phyloP scores from a whole-genome alignment of 2,329 filamentous ascomycete genomes.

The Fusarium brevicatenulatum region DNA sequence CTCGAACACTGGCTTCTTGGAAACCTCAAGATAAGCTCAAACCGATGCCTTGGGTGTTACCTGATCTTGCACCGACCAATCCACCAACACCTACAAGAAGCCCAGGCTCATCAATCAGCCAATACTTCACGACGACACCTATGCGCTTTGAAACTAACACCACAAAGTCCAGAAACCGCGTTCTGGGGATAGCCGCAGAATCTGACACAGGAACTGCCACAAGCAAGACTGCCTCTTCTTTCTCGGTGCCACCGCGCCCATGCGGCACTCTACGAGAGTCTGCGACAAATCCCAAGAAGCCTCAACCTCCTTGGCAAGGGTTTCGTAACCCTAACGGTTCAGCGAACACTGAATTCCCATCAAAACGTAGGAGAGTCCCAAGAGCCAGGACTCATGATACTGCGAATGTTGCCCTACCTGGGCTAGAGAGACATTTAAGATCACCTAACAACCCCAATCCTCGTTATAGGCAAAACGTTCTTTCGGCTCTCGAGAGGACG shows the following conservation, averaged over 20 bases:
- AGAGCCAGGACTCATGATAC: constrained; percentile 27
- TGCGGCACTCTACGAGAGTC: not conserved
- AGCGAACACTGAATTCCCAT: not conserved
- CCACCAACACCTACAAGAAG: constrained; percentile 6
- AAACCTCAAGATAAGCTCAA: constrained; percentile 41
- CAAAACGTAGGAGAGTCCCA: constrained; percentile 27
- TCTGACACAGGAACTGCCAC: not conserved
- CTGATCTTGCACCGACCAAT: constrained; percentile 36
- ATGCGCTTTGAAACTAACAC: not conserved
- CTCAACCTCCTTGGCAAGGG: constrained; percentile 16
- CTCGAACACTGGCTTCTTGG: constrained; percentile 44
- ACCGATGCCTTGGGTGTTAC: constrained; percentile 50
- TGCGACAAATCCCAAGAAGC: not conserved
- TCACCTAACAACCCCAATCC: constrained; percentile 17
- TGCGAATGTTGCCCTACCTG: constrained; percentile 38
- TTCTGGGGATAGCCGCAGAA: not conserved
- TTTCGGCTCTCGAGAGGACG: constrained; percentile 44
- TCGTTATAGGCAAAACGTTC: constrained; percentile 39
- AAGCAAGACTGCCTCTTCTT: not conserved
- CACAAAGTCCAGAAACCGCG: not conserved
- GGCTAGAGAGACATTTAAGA: constrained; percentile 37
- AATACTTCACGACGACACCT: constrained; percentile 30
- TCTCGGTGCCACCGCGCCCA: not conserved
- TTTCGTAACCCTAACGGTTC: constrained; percentile 19
- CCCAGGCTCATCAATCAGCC: constrained; percentile 20